phyloP scores from a whole-genome alignment of 805 yeast species.

The Starmerella bombi region DNA sequence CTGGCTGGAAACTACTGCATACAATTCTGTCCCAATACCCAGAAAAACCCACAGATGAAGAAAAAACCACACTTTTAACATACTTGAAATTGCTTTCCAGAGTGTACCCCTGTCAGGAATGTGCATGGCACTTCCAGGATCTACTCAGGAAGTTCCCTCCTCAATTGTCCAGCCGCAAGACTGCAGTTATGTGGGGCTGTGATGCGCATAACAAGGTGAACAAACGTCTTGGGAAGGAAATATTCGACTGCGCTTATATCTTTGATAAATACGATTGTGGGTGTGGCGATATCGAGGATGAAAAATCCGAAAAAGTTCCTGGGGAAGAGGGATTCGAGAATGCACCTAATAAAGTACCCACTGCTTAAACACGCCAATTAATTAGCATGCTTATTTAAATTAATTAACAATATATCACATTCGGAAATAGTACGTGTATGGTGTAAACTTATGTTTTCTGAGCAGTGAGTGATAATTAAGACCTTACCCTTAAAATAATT shows the following conservation, averaged over 20 bases:
- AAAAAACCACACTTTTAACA: slow-evolving; percentile 46
- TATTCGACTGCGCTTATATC: slow-evolving; percentile 74
- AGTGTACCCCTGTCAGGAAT: slow-evolving; percentile 94
- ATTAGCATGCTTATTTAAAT: neutral
- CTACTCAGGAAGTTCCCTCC: slow-evolving; percentile 67
- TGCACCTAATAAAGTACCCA: neutral
- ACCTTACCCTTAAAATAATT: neutral
- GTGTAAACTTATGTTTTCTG: too few species aligned
- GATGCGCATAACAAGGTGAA: slow-evolving; percentile 81
- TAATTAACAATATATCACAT: neutral
- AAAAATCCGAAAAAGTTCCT: slow-evolving; percentile 1
- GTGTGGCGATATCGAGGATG: slow-evolving; percentile 62
- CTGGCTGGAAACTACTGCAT: slow-evolving; percentile 87
- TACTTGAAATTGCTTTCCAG: slow-evolving; percentile 70
- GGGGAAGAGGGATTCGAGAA: neutral
- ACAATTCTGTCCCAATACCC: slow-evolving; percentile 89
- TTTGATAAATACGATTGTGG: slow-evolving; percentile 94
- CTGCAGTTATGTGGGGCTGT: slow-evolving; percentile 95
- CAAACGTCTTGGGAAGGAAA: slow-evolving; percentile 48
- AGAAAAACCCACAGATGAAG: slow-evolving; percentile 54
- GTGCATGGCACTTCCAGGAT: slow-evolving; percentile 79
- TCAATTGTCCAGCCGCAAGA: slow-evolving; percentile 58
- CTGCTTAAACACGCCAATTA: neutral
- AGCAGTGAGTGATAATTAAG: too few species aligned
- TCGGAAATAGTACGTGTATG: too few species aligned